Base-by-base conservation (phyloP, 306 rosid genomes). In the Medicago ruthenica region DNA sequence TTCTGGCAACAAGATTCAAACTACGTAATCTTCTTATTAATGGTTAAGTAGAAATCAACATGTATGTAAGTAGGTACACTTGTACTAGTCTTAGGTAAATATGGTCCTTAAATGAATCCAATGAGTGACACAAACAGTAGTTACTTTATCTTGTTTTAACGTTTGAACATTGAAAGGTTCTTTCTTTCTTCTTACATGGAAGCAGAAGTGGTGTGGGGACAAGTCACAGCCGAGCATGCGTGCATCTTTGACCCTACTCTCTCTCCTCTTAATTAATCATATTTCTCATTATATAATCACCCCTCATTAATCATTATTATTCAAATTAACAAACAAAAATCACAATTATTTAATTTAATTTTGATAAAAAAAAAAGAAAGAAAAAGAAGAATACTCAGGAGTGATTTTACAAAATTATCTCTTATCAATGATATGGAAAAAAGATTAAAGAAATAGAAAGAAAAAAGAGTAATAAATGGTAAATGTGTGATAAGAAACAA, bases 201-300 rank as follows among this genome's bases (percentile, higher is more conserved):
- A 39, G 48, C 70, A 37, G 24, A 8, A 39, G 50, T 65, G 27
- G 16, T 21, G 86, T 82, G 86, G 88, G 86, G 82, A 67, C 88
- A 18, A 70, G 66, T 85, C 79, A 79, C 82, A 79, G 84, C 74
- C 57, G 86, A 51, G 75, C 84, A 79, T 79, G 86, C 88, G 88
- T 85, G 88, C 88, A 83, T 85, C 78, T 85, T 85, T 85, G 86
- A 85, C 86, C 78, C 67, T 61, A 31, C 42, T 31, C 42, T 60
- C 42, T 59, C 67, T 31, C 40, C 9, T 17, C 27, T 53, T 18
- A 53, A 18, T 53, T 55, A 55, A 9, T 55, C 61, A 0, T 13
- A 55, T 55, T 55, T 4, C 61, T 11, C 18, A 54, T 54, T 17
- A 17, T 9, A 20, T 20, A 9, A 18, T 55, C 62, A 55, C 62